Conservation (phyloP, 2,329 filamentous ascomycete species). For the Fusarium fujikuroi region DNA sequence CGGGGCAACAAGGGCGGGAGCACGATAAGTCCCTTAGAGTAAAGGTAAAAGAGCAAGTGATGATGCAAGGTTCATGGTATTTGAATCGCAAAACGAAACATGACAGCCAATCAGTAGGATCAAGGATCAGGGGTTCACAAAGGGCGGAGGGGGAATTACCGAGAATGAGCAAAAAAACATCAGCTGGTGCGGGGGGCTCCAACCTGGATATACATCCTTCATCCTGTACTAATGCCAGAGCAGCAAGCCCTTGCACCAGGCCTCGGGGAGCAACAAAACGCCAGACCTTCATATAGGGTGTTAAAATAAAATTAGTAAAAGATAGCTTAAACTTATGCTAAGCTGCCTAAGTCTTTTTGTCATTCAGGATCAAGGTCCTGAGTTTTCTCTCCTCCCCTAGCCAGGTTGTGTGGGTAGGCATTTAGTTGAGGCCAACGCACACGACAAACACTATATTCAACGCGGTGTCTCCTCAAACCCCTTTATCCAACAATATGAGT, state of each 20-base stretch:
- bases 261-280: too few relatives aligned
- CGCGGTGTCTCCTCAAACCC: not conserved
- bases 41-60: slow-evolving; percentile 12
- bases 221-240: not conserved
- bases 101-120: slow-evolving; percentile 17
- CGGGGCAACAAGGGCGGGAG: slow-evolving; percentile 30
- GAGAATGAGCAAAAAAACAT: slow-evolving; percentile 20
- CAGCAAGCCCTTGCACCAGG: not conserved
- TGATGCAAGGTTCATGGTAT: slow-evolving; percentile 30
- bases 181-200: slow-evolving; percentile 24
- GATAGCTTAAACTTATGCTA: too few relatives aligned
- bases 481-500: not conserved
- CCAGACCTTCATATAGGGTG: too few relatives aligned
- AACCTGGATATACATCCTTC: not conserved
- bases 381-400: too few relatives aligned
- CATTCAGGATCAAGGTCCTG: too few relatives aligned
- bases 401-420: not conserved
- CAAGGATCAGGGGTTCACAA: slow-evolving; percentile 23
- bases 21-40: slow-evolving; percentile 9
- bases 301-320: too few relatives aligned
- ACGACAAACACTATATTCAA: not conserved
- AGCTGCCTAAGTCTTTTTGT: too few relatives aligned
- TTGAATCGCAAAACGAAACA: slow-evolving; percentile 20
- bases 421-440: not conserved
- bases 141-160: slow-evolving; percentile 11